phyloP scores from a whole-genome alignment of 345 rosid genomes.

The Erysimum cheiranthoides region DNA sequence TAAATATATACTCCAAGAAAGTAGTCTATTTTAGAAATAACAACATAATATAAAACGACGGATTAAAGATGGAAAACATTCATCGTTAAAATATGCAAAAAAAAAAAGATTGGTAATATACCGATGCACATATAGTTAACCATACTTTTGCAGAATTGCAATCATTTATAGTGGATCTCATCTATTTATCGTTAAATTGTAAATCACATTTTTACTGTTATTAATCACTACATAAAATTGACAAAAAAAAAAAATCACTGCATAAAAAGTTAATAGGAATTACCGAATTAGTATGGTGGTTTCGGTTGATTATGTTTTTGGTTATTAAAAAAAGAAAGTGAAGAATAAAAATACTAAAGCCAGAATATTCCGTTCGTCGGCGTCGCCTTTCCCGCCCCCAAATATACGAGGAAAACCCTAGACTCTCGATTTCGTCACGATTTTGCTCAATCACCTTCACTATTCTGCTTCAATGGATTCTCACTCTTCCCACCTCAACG shows the following conservation, averaged over 20 bases:
- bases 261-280: not conserved
- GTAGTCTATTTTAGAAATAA: not conserved
- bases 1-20: not conserved
- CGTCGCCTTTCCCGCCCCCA: slow-evolving; percentile 14
- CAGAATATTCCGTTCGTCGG: slow-evolving; percentile 14
- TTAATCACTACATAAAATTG: not conserved
- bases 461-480: slow-evolving; percentile 55
- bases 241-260: too few species aligned
- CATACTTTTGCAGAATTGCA: too few species aligned
- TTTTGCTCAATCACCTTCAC: slow-evolving; percentile 22
- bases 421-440: slow-evolving; percentile 20
- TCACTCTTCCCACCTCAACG: slow-evolving; percentile 77
- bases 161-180: not conserved
- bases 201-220: not conserved
- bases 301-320: not conserved
- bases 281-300: not conserved
- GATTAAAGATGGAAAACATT: not conserved
- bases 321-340: not conserved
- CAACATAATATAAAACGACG: not conserved
- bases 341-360: not conserved
- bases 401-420: slow-evolving; percentile 37
- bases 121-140: not conserved
- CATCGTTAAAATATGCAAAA: not conserved
- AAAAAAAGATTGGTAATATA: not conserved
- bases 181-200: not conserved